phyloP scores from a whole-genome alignment of 129 eudicot genomes.

The Solidago caesia region DNA sequence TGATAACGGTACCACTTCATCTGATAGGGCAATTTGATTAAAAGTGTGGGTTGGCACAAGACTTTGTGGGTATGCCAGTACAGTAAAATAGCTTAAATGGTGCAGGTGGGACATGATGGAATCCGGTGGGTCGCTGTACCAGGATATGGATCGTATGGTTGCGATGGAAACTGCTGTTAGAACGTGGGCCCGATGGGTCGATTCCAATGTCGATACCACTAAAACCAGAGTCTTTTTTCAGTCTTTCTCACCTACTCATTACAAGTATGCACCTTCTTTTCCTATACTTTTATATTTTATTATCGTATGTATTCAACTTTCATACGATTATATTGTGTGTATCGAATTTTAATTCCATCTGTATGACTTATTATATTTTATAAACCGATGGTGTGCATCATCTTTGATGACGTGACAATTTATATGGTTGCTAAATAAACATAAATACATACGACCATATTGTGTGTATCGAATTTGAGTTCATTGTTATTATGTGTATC shows the following conservation, averaged over 20 bases:
- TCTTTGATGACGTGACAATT: no score
- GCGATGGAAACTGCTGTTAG: slow-evolving; percentile 71
- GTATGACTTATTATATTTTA: no score
- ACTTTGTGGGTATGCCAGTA: neutral
- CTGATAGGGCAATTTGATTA: slow-evolving; percentile 2
- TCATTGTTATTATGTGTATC: no score
- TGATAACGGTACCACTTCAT: no score
- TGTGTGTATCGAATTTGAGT: no score
- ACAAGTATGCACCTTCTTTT: slow-evolving; percentile 49
- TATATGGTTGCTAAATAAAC: no score
- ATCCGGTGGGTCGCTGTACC: slow-evolving; percentile 57
- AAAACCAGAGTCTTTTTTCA: slow-evolving; percentile 74
- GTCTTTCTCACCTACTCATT: slow-evolving; percentile 89
- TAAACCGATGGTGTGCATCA: no score
- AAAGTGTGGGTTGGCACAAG: slow-evolving; percentile 5
- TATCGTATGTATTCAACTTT: neutral
- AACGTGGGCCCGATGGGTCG: slow-evolving; percentile 94
- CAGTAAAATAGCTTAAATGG: slow-evolving; percentile 1
- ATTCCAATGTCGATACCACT: slow-evolving; percentile 54
- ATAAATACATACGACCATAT: no score
- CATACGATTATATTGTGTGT: no score
- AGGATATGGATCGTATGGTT: slow-evolving; percentile 76
- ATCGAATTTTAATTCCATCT: no score
- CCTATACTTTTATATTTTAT: neutral
- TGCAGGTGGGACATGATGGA: slow-evolving; percentile 91